Conservation (phyloP, 495 filamentous ascomycete genomes). For the Xanthoparmelia taractica region DNA sequence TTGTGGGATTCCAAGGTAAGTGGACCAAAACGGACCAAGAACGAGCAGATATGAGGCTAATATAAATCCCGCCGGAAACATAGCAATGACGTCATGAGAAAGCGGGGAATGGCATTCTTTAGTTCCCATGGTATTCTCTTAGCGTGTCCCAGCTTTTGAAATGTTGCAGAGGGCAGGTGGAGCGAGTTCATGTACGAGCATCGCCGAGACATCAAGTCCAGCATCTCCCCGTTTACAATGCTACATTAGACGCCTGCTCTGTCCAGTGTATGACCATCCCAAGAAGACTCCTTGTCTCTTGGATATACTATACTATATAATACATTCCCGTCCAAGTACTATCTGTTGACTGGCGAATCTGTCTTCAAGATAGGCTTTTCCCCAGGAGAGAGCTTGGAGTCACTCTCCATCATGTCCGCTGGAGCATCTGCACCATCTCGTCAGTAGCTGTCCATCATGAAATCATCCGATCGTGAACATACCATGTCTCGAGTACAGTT, state of each 20-base stretch:
- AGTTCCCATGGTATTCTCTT: not conserved
- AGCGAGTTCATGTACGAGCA: not conserved
- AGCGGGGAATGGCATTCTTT: not conserved
- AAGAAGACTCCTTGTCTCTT: not conserved
- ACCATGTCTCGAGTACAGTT: constrained; percentile 71
- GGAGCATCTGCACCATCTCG: constrained; percentile 42
- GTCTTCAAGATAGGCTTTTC: constrained; percentile 34
- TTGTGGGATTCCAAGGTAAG: too few relatives aligned
- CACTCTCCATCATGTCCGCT: constrained; percentile 47
- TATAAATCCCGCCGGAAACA: not conserved
- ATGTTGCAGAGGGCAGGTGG: too few relatives aligned
- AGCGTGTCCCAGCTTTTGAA: not conserved
- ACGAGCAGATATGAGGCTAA: not conserved
- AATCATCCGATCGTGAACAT: constrained; percentile 24
- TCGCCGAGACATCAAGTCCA: not conserved
- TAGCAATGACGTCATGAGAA: not conserved
- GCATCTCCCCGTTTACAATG: not conserved
- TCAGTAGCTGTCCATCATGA: constrained; percentile 26
- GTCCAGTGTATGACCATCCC: not conserved
- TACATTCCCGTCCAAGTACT: constrained; percentile 13
- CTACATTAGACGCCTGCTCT: not conserved
- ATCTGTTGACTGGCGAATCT: constrained; percentile 43
- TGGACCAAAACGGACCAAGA: too few relatives aligned
- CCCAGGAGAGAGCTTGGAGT: constrained; percentile 34
- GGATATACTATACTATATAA: constrained; percentile 9